Evolutionary conservation across 2,329 filamentous ascomycete genomes (phyloP), one percentile per base, ranked within the genome.

Genomic region (Cordyceps cicadae): DNA sequence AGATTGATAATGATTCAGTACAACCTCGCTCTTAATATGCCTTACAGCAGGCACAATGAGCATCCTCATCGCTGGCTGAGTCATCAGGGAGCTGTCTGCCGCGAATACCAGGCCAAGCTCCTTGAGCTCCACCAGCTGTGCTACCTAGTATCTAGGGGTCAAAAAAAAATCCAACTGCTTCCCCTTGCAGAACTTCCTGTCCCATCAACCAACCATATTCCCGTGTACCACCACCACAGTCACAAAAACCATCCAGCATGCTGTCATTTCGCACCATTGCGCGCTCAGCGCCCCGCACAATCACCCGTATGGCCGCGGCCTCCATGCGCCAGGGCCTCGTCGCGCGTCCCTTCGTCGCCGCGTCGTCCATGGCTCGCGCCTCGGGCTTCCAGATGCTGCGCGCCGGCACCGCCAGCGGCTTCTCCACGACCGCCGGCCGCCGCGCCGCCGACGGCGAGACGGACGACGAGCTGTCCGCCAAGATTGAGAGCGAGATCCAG

Each of bases 401-500:
- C 57, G 73, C 75, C 62, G 69, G 75, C 62, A 73, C 77, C 62
- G 73, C 77, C 70, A 76, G 80, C 14, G 72, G 76, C 56, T 84
- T 83, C 69, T 83, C 81, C 32, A 74, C 75, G 26, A 71, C 72
- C 17, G 64, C 63, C 37, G 67, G 78, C 63, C 77, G 80, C 65
- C 72, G 73, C 60, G 73, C 39, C 5, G 66, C 75, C 19, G 68
- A 65, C 48, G 71, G 70, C 54, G 81, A 84, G 72, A 84, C 83
- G 64, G 90, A 95, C 70, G 81, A 87, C 66, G 91, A 97, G 77
- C 86, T 99, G 59, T 83, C 87, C 46, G 85, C 86, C 62, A 97
- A 97, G 83, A 84, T 99, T 54, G 85, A 90, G 66, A 87, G 85
- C 71, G 92, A 96, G 79, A 81, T 95, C 66, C 78, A 86, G 73